These are phyloP conservation scores for Pythium utonaiense DNA, from an alignment of 352 stramenopile genomes.

Conservation along the genomic window DNA sequence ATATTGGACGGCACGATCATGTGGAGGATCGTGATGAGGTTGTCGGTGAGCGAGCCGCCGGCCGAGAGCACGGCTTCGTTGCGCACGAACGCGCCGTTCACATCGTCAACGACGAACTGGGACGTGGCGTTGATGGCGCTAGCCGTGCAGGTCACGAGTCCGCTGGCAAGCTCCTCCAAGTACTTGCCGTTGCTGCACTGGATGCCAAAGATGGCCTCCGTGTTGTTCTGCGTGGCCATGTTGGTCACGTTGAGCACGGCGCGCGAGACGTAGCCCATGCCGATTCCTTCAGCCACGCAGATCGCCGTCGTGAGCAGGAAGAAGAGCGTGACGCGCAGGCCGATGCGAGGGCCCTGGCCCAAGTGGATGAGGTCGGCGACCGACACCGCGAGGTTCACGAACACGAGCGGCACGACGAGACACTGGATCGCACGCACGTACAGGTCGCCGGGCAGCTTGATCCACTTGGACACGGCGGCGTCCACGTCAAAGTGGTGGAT, in stretches of 20 bases:
- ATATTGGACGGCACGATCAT: conserved; percentile 72
- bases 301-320: conserved; percentile 46
- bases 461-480: conserved; percentile 43
- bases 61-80: conserved; percentile 40
- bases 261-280: conserved; percentile 51
- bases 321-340: conserved; percentile 38
- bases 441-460: conserved; percentile 68
- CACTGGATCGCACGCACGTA: conserved; percentile 76
- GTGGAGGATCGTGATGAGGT: conserved; percentile 56
- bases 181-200: conserved; percentile 72
- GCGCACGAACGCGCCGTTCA: conserved; percentile 49
- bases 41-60: conserved; percentile 48
- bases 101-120: conserved; percentile 54
- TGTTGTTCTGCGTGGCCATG: conserved; percentile 22
- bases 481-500: conserved; percentile 54
- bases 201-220: conserved; percentile 61
- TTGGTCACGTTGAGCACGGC: conserved; percentile 34
- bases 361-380: conserved; percentile 64
- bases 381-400: conserved; percentile 70
- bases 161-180: conserved; percentile 43
- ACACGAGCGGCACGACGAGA: conserved; percentile 75
- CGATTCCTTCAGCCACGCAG: conserved; percentile 50
- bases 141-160: conserved; percentile 59
- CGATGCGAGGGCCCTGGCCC: conserved; percentile 39
- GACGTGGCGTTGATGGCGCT: conserved; percentile 30